phyloP scores from a whole-genome alignment of 192 early-diverging fungal species.

The Backusella circina region DNA sequence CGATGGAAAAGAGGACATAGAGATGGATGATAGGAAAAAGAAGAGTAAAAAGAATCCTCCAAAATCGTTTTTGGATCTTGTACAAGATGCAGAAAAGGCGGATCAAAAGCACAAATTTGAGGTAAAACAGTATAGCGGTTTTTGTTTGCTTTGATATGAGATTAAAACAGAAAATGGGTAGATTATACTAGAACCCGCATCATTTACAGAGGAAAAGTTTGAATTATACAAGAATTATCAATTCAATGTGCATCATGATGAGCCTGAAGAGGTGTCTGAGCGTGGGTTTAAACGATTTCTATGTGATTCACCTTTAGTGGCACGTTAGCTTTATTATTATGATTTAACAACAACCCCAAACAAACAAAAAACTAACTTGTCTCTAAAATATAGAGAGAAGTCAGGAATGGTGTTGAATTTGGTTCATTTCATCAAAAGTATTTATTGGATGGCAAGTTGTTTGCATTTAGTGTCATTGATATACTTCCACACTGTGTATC shows the following conservation, averaged over 20 bases:
- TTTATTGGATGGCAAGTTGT: slow-evolving; percentile 73
- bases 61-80: slow-evolving; percentile 1
- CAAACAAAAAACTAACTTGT: background rate
- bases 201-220: slow-evolving; percentile 72
- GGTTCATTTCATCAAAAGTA: slow-evolving; percentile 94
- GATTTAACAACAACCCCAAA: background rate
- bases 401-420: slow-evolving; percentile 31
- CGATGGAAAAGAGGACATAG: slow-evolving; percentile 10
- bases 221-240: slow-evolving; percentile 83
- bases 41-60: slow-evolving; percentile 19
- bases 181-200: slow-evolving; percentile 59
- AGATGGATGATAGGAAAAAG: background rate
- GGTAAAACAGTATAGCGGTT: background rate
- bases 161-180: slow-evolving; percentile 5
- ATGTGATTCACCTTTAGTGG: slow-evolving; percentile 67
- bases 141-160: background rate
- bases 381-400: background rate
- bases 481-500: slow-evolving; percentile 86
- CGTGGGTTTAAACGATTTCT: slow-evolving; percentile 64
- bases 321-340: slow-evolving; percentile 7
- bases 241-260: slow-evolving; percentile 74
- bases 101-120: background rate
- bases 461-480: slow-evolving; percentile 92
- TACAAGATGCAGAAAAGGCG: background rate
- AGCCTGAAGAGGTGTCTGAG: slow-evolving; percentile 44